These are phyloP conservation scores for Neurospora hispaniola DNA, from an alignment of 495 filamentous ascomycete genomes.

Conservation along the genomic window DNA sequence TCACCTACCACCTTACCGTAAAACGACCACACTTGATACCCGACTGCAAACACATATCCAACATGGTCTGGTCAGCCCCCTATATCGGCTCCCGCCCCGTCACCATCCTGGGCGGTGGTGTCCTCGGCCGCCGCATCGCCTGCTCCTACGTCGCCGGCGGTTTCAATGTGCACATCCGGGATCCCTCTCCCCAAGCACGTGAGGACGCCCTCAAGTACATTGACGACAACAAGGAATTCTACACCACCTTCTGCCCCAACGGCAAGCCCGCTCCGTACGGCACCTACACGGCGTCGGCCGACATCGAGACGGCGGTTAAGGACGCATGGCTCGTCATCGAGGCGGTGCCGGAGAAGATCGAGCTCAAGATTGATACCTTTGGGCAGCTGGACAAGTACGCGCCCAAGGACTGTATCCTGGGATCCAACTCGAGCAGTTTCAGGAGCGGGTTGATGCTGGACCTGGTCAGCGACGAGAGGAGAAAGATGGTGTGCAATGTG, in stretches of 20 bases:
- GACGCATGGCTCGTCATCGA: slow-evolving; percentile 44
- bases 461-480: slow-evolving; percentile 26
- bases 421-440: slow-evolving; percentile 39
- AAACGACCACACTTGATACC: too few relatives aligned
- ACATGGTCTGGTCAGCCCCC: slow-evolving; percentile 7
- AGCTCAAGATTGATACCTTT: slow-evolving; percentile 40
- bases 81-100: slow-evolving; percentile 6
- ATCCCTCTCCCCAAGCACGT: slow-evolving; percentile 1
- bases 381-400: slow-evolving; percentile 32
- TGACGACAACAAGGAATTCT: slow-evolving; percentile 9
- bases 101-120: slow-evolving; percentile 9
- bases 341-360: slow-evolving; percentile 42
- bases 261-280: slow-evolving; percentile 3
- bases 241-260: slow-evolving; percentile 13
- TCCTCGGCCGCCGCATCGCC: slow-evolving; percentile 15
- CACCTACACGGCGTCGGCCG: slow-evolving; percentile 18
- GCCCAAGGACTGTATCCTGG: slow-evolving; percentile 36
- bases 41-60: not conserved
- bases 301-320: slow-evolving; percentile 28
- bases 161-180: slow-evolving; percentile 5
- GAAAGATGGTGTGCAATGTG: slow-evolving; percentile 32
- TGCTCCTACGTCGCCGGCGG: slow-evolving; percentile 6
- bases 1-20: not conserved
- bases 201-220: slow-evolving; percentile 13
- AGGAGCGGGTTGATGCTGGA: slow-evolving; percentile 35